Base-by-base conservation (phyloP, 345 rosid genomes). In the Bruguiera gymnorhiza region DNA sequence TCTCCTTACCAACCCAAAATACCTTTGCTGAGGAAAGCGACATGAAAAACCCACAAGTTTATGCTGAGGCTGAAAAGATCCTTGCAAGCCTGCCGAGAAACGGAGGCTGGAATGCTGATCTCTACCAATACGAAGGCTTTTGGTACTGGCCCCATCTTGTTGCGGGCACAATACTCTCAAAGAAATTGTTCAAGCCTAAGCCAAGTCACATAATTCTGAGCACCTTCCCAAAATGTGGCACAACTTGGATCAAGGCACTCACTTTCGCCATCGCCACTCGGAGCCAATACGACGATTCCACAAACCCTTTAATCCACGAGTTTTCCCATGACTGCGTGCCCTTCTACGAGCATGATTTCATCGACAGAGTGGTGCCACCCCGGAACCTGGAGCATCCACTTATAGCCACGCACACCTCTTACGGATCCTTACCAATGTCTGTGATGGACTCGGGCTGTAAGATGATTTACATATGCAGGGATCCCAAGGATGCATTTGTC, bases 231-330 rank as follows among this genome's bases (percentile, higher is more conserved):
- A 59, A 59, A 16, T 29, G 15, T 16, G 62, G 62, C 36, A 59
- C 62, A 29, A 59, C 62, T 24, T 29, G 62, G 62, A 23, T 24
- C 62, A 59, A 59, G 34, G 62, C 62, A 24, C 62, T 59, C 27
- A 6, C 62, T 10, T 27, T 59, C 18, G 36, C 62, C 62, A 16
- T 59, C 15, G 62, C 15, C n/a, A 29, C 62, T 59, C 10, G 62
- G 16, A 15, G 1, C 7, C 62, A 24, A 24, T 16, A 24, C 62
- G 20, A 29, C 27, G 36, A 54, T 4, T 54, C 58, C 58, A 54
- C 58, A 54, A 21, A 4, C 58, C 58, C 58, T 21, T 54, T 54
- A 4, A 5, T 21, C 58, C 4, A 10, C 24, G 27, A 54, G 58
- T 54, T 20, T 8, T 21, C 58, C 7, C 58, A 54, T 21, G 58